Evolutionary conservation across 129 eudicot species (phyloP).

Genomic region (Tagetes erecta): DNA sequence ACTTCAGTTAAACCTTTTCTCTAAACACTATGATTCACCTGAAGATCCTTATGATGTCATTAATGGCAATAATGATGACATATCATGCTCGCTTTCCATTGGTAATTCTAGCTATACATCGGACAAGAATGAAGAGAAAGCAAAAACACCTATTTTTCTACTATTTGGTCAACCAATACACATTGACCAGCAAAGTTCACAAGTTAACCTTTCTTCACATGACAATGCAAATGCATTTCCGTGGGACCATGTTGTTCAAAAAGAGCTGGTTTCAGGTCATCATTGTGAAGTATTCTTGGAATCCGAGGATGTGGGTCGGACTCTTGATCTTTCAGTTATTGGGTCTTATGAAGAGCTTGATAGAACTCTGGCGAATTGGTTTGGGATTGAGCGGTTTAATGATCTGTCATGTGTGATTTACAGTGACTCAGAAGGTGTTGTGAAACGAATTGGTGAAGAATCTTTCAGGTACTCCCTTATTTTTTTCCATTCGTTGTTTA

Average conservation of each 20-base stretch:
- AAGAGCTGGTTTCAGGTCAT: slow-evolving; percentile 33
- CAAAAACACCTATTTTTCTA: slow-evolving; percentile 51
- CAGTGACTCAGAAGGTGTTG: slow-evolving; percentile 53
- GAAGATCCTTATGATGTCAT: slow-evolving; percentile 30
- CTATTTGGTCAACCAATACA: slow-evolving; percentile 86
- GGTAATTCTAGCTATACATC: slow-evolving; percentile 47
- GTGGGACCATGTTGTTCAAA: slow-evolving; percentile 22
- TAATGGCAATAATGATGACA: slow-evolving; percentile 32
- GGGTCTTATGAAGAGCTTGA: slow-evolving; percentile 66
- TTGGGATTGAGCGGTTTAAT: slow-evolving; percentile 59
- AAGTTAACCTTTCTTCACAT: neutral
- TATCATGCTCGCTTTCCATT: slow-evolving; percentile 67
- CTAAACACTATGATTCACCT: slow-evolving; percentile 37
- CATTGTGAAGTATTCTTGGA: slow-evolving; percentile 67
- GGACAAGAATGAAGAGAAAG: slow-evolving; percentile 34
- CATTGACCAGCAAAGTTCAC: slow-evolving; percentile 53
- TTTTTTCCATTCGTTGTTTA: neutral
- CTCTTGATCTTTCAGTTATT: slow-evolving; percentile 68
- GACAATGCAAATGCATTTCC: neutral
- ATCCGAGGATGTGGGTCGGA: slow-evolving; percentile 68
- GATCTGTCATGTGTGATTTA: slow-evolving; percentile 48
- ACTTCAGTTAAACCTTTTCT: slow-evolving; percentile 53
- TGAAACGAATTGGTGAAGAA: slow-evolving; percentile 61
- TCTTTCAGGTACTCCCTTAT: slow-evolving; percentile 54
- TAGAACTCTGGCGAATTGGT: slow-evolving; percentile 53